These are phyloP conservation scores for Aurinia saxatilis DNA, from an alignment of 345 rosid species.

Conservation along the genomic window DNA sequence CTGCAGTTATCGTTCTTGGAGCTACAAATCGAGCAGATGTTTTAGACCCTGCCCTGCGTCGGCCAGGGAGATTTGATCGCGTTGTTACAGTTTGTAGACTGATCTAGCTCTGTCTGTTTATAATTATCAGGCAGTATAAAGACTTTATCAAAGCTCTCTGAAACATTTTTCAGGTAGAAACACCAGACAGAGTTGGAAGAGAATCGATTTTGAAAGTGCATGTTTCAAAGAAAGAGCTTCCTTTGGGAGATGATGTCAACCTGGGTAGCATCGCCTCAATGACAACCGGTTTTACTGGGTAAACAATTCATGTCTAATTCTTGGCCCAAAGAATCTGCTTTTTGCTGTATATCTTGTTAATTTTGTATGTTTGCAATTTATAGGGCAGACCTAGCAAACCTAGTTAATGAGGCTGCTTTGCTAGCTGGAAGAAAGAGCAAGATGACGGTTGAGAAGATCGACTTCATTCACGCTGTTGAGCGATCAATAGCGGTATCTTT, in stretches of 20 bases:
- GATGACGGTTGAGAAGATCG: constrained; percentile 62
- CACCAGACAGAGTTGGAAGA: constrained; percentile 86
- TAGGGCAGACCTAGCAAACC: constrained; percentile 98
- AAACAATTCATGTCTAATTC: background rate
- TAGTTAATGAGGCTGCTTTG: constrained; percentile 97
- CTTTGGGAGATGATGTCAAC: constrained; percentile 67
- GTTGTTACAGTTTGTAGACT: constrained; percentile 67
- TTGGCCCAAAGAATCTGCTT: background rate
- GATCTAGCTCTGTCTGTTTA: constrained; percentile 13
- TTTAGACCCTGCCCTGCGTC: constrained; percentile 88
- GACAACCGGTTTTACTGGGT: constrained; percentile 99
- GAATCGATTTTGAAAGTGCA: constrained; percentile 92
- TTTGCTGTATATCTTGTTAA: background rate
- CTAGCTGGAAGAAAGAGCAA: constrained; percentile 90
- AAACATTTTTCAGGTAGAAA: constrained; percentile 57
- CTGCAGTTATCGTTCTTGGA: constrained; percentile 94
- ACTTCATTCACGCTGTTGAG: constrained; percentile 94
- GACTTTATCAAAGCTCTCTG: background rate
- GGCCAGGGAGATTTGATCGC: constrained; percentile 99
- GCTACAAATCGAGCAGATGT: constrained; percentile 98
- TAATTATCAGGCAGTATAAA: background rate
- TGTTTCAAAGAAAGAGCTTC: constrained; percentile 75
- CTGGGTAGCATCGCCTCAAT: constrained; percentile 78
- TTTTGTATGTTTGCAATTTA: constrained; percentile 13
- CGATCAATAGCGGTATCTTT: constrained; percentile 77